phyloP scores from a whole-genome alignment of 108 stramenopile species.

The Schizochytrium sp. region DNA sequence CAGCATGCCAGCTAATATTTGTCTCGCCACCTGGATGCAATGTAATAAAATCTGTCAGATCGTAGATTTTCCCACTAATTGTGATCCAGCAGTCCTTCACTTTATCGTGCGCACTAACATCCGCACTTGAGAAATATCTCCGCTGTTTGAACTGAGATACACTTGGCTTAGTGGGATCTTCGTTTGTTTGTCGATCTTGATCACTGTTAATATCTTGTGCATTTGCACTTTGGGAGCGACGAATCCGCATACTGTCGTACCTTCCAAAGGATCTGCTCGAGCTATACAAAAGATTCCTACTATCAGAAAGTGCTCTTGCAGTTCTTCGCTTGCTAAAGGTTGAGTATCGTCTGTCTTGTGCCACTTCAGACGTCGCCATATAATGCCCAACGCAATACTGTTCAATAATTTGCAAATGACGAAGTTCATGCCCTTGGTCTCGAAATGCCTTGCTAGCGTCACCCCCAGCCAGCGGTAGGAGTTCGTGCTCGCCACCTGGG shows the following conservation, averaged over 20 bases:
- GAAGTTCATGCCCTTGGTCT: neutral
- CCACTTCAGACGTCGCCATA: neutral
- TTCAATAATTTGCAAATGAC: neutral
- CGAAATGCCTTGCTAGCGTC: slow-evolving; percentile 74
- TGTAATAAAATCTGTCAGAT: neutral
- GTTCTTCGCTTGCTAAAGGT: neutral
- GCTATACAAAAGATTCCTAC: neutral
- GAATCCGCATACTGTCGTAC: no score
- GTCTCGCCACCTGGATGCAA: neutral
- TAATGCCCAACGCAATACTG: slow-evolving; percentile 8
- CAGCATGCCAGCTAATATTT: slow-evolving; percentile 6
- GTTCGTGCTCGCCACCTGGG: slow-evolving; percentile 93
- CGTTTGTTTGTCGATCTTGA: neutral
- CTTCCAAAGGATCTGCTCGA: no score
- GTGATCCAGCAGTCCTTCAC: neutral
- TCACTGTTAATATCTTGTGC: no score
- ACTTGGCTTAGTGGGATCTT: neutral
- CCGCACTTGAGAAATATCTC: neutral
- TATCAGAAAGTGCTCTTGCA: neutral
- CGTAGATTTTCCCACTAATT: neutral
- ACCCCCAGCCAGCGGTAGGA: slow-evolving; percentile 89
- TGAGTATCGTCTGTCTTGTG: neutral
- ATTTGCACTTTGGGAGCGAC: no score
- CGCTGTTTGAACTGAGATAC: neutral
- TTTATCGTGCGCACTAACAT: neutral